Evolutionary conservation across 192 early-diverging fungal species (phyloP).

Genomic region (Oehlia diaphana): DNA sequence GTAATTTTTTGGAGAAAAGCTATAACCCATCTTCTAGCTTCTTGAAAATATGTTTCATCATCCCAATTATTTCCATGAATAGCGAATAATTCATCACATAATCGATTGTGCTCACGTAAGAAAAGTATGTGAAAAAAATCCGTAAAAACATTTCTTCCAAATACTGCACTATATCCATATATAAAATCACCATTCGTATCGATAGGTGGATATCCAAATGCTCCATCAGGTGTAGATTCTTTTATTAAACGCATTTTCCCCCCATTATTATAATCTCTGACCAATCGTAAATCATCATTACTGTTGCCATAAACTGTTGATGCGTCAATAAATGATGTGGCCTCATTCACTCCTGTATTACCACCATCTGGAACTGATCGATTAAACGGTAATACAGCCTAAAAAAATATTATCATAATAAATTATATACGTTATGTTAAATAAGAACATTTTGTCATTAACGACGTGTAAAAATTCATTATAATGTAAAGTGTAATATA

Average conservation of each 20-base stretch:
- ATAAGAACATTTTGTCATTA: not conserved
- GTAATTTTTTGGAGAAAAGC: not conserved
- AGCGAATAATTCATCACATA: not conserved
- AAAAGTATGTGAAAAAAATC: not conserved
- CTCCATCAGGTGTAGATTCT: not conserved
- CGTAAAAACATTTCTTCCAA: not conserved
- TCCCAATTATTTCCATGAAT: not conserved
- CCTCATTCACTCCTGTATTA: not conserved
- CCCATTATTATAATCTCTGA: not conserved
- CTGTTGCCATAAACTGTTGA: not conserved
- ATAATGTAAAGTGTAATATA: too few relatives aligned
- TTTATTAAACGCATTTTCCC: not conserved
- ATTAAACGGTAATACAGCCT: not conserved
- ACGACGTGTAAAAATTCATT: too few relatives aligned
- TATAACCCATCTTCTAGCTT: conserved; percentile 22
- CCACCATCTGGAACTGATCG: not conserved
- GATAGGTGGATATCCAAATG: not conserved
- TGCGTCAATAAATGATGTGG: not conserved
- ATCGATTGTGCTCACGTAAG: conserved; percentile 16
- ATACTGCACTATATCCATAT: not conserved
- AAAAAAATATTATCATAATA: not conserved
- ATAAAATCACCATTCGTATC: not conserved
- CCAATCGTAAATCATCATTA: not conserved
- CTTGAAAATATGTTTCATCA: conserved; percentile 20
- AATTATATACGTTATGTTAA: not conserved